Conservation (phyloP, 2,329 filamentous ascomycete genomes). For the Xylariaceae sp. region DNA sequence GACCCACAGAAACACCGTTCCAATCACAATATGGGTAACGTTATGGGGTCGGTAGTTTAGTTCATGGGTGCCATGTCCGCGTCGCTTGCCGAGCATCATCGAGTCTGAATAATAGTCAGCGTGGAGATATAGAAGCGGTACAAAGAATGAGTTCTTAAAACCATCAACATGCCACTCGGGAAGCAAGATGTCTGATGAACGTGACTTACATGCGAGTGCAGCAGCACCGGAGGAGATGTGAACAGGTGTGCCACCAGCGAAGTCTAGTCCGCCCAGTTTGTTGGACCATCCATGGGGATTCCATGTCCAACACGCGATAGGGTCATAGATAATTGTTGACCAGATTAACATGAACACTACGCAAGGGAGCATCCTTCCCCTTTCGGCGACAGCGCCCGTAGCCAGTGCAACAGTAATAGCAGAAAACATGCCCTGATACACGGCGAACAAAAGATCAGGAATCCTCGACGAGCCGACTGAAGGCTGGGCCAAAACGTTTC, state of each 20-base stretch:
- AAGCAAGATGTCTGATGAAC: background rate
- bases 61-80: constrained; percentile 80
- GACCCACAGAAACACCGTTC: constrained; percentile 91
- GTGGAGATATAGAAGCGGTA: background rate
- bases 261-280: constrained; percentile 77
- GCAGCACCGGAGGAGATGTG: constrained; percentile 82
- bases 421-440: constrained; percentile 88
- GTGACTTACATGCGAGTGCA: constrained; percentile 62
- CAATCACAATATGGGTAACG: constrained; percentile 86
- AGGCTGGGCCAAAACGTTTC: constrained; percentile 68
- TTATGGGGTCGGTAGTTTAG: constrained; percentile 92
- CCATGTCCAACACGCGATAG: constrained; percentile 95
- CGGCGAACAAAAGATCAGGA: constrained; percentile 78
- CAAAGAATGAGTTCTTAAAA: background rate
- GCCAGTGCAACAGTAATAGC: constrained; percentile 81
- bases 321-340: constrained; percentile 86
- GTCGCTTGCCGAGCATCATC: constrained; percentile 82
- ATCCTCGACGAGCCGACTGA: constrained; percentile 70
- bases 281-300: constrained; percentile 78
- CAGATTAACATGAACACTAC: constrained; percentile 92
- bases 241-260: constrained; percentile 85
- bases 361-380: constrained; percentile 82
- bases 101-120: constrained; percentile 49
- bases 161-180: background rate
- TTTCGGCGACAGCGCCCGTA: constrained; percentile 79